phyloP scores from a whole-genome alignment of 164 flowering plant species.

The Stephania cephalantha region DNA sequence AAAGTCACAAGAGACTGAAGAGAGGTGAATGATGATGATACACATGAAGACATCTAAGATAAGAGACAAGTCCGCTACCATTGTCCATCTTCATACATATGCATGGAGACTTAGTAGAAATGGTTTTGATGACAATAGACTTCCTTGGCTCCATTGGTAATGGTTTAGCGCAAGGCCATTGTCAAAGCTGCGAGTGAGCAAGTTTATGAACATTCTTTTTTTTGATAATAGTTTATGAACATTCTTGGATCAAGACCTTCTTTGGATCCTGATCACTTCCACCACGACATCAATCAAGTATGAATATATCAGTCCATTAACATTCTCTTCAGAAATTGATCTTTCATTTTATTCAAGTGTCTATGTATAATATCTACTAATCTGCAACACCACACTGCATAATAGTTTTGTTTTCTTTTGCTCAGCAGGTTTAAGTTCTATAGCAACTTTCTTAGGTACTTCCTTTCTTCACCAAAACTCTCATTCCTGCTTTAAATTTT shows the following conservation, averaged over 20 bases:
- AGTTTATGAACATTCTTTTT: slow-evolving; percentile 7
- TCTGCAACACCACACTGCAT: background rate
- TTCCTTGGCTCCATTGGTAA: slow-evolving; percentile 10
- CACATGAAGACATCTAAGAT: too few species aligned
- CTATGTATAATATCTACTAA: background rate
- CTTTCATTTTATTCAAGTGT: background rate
- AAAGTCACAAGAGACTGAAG: too few species aligned
- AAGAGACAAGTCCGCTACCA: too few species aligned
- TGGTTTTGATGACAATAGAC: slow-evolving; percentile 5
- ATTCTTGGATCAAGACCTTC: too few species aligned
- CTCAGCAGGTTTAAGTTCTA: slow-evolving; percentile 2
- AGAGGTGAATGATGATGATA: too few species aligned
- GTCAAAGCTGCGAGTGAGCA: background rate
- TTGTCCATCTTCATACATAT: slow-evolving; percentile 12
- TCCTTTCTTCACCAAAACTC: too few species aligned
- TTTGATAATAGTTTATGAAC: too few species aligned
- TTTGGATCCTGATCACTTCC: too few species aligned
- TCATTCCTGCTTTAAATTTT: background rate
- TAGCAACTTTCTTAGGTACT: slow-evolving; percentile 6
- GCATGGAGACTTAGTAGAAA: slow-evolving; percentile 9
- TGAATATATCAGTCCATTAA: slow-evolving; percentile 19
- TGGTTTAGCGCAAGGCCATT: slow-evolving; percentile 6
- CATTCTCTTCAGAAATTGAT: background rate
- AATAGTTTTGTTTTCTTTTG: slow-evolving; percentile 3
- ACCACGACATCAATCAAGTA: too few species aligned